phyloP scores from a whole-genome alignment of 73 alveolate species.

The Halteria grandinella region DNA sequence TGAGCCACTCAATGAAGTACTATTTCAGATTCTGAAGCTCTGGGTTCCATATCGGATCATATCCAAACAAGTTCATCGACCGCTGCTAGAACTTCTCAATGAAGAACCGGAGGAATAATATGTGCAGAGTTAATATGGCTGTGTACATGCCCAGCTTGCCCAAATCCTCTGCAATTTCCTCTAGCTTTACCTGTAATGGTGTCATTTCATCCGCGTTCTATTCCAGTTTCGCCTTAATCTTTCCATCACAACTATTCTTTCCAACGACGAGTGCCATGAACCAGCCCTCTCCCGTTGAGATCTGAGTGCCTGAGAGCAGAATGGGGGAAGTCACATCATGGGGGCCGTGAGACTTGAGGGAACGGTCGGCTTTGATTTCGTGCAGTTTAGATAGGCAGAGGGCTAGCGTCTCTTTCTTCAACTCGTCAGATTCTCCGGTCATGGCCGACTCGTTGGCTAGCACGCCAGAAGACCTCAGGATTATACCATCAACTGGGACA shows the following conservation, averaged over 20 bases:
- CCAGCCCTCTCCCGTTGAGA: conserved; percentile 80
- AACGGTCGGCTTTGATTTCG: conserved; percentile 51
- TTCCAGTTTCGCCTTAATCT: conserved; percentile 42
- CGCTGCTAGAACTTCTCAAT: conserved; percentile 16
- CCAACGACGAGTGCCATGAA: conserved; percentile 78
- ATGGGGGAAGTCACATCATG: conserved; percentile 69
- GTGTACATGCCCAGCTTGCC: conserved; percentile 91
- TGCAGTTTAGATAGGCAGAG: conserved; percentile 61
- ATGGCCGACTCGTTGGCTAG: conserved; percentile 77
- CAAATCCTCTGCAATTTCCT: conserved; percentile 90
- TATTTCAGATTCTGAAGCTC: no score
- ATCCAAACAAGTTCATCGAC: conserved; percentile 11
- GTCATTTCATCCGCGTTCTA: conserved; percentile 69
- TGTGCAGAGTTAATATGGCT: conserved; percentile 84
- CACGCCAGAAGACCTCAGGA: conserved; percentile 56
- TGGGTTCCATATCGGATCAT: no score
- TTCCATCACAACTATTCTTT: conserved; percentile 73
- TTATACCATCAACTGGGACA: conserved; percentile 93
- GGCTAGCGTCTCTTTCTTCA: conserved; percentile 60
- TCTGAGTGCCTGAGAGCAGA: conserved; percentile 67
- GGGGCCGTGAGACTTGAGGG: not conserved
- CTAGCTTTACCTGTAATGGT: conserved; percentile 94
- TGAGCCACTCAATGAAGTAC: conserved; percentile 58
- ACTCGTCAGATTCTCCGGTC: conserved; percentile 84
- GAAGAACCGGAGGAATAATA: conserved; percentile 73